Conservation (phyloP, 31 red algal species). For the Asparagopsis taxiformis region DNA sequence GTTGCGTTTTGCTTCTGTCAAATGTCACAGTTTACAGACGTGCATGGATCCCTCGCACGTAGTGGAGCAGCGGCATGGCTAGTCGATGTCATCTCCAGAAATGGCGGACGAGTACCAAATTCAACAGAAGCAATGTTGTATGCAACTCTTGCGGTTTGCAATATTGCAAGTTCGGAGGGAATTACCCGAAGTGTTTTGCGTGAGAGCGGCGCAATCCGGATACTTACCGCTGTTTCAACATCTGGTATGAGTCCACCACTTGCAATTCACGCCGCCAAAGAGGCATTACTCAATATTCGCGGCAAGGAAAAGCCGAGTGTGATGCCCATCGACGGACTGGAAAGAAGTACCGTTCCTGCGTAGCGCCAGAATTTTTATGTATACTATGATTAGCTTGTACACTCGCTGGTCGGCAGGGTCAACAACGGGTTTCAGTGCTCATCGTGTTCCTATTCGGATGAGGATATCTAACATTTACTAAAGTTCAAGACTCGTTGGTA, state of each 20-base stretch:
- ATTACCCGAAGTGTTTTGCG: constrained; percentile 39
- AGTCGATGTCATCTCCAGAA: constrained; percentile 45
- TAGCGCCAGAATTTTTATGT: not conserved
- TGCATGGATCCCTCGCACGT: constrained; percentile 57
- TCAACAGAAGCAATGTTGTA: constrained; percentile 45
- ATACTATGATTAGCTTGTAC: too few relatives aligned
- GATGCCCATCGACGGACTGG: constrained; percentile 33
- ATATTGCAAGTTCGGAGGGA: constrained; percentile 53
- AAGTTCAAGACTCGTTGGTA: too few relatives aligned
- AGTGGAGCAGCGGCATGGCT: constrained; percentile 65
- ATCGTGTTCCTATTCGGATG: too few relatives aligned
- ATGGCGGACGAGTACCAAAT: constrained; percentile 48
- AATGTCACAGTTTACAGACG: constrained; percentile 37
- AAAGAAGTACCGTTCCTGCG: constrained; percentile 19
- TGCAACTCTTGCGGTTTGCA: constrained; percentile 58
- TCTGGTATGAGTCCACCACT: constrained; percentile 60
- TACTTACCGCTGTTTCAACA: constrained; percentile 39
- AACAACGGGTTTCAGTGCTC: too few relatives aligned
- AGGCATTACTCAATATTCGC: constrained; percentile 46
- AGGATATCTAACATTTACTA: too few relatives aligned
- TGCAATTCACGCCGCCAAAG: constrained; percentile 25
- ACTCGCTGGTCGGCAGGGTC: too few relatives aligned
- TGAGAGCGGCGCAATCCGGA: constrained; percentile 21
- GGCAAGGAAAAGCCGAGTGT: constrained; percentile 35
- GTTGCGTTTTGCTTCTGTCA: constrained; percentile 44